A percentile compares a stretch with the other conserved stretches of the same genome.
Conservation (phyloP, 1,284 basidiomycete genomes). For the Rhodotorula sp. region DNA sequence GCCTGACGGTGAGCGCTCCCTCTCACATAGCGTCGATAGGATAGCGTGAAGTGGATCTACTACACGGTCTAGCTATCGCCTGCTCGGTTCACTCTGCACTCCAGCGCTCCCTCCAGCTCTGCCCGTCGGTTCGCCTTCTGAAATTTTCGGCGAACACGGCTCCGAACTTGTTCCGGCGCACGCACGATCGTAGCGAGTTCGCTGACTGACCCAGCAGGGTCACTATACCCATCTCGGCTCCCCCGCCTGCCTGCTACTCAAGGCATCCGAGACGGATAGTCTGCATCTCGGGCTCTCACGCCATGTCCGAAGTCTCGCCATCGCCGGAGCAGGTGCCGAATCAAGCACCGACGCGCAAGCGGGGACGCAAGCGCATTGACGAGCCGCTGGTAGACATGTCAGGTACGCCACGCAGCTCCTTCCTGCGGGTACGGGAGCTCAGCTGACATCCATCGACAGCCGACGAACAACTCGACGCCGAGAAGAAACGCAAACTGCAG, state of each 20-base stretch:
- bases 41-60: too few species aligned
- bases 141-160: too few species aligned
- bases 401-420: neutral
- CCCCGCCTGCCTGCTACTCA: neutral
- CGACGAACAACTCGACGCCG: conserved; percentile 26
- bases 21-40: too few species aligned
- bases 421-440: neutral
- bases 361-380: conserved; percentile 24
- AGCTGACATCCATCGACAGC: neutral
- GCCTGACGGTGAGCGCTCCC: too few species aligned
- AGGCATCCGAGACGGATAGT: neutral
- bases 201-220: too few species aligned
- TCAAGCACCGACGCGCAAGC: conserved; percentile 1
- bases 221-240: too few species aligned
- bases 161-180: too few species aligned
- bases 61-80: too few species aligned
- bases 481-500: conserved; percentile 38
- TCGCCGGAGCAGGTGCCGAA: neutral
- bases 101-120: too few species aligned
- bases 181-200: too few species aligned
- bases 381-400: conserved; percentile 9
- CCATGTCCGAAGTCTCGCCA: neutral
- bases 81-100: too few species aligned
- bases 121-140: too few species aligned
- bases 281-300: neutral